phyloP scores from a whole-genome alignment of 257 asterid species.

The Galeopsis tetrahit region DNA sequence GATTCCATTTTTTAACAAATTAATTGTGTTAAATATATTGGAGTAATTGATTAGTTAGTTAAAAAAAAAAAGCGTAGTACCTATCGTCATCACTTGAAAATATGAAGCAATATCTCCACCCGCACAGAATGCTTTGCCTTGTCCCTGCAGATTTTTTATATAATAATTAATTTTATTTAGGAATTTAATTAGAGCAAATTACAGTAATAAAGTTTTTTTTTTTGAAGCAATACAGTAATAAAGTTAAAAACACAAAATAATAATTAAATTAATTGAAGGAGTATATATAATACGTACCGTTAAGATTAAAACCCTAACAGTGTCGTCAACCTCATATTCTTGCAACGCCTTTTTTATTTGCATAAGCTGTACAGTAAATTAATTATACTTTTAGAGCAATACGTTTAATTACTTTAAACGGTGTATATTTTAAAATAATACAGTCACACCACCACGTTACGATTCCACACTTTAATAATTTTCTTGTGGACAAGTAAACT shows the following conservation, averaged over 20 bases:
- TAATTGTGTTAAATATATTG: background rate
- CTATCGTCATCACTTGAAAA: background rate
- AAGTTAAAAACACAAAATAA: no score
- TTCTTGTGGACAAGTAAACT: no score
- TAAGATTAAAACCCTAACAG: constrained; percentile 12
- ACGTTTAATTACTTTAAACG: no score
- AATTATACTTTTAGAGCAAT: no score
- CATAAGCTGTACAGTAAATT: background rate
- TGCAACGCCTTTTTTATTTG: constrained; percentile 2
- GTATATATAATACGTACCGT: background rate
- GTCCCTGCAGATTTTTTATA: background rate
- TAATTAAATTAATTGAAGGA: background rate
- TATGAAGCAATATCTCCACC: constrained; percentile 14
- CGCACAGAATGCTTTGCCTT: constrained; percentile 25
- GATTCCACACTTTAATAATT: no score
- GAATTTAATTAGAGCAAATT: no score
- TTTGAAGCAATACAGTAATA: no score
- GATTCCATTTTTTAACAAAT: background rate
- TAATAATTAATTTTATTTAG: background rate
- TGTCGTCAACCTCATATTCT: constrained; percentile 11
- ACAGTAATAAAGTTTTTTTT: no score
- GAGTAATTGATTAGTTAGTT: no score
- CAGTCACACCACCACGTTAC: no score
- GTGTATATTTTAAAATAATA: no score
- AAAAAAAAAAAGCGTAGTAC: background rate